Base-by-base conservation (phyloP, 371 early-diverging fungal genomes). In the Mucor velutinosus region DNA sequence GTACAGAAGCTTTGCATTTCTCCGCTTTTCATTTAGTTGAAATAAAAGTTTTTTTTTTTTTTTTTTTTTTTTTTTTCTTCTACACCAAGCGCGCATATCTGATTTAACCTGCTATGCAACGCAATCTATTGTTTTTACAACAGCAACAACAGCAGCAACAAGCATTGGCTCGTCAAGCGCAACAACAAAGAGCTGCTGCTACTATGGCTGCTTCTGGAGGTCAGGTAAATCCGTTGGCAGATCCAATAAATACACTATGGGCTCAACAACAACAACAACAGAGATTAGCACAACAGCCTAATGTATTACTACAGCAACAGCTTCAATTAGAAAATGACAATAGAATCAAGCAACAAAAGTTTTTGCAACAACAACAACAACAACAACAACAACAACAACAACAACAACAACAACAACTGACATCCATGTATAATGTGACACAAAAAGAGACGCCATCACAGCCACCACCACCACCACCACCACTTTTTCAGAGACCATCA, bases 121-220 rank as follows among this genome's bases (percentile, higher is more conserved):
- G 62, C n/a, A 62, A 62, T 30, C 30, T 62, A 21, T 17, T 62
- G 55, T 55, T 35, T 29, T 17, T 63, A n/a, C 35, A 51, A 15
- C 41, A 41, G 17, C 41, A 61, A 30, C 61, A 61, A 30, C 61
- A 61, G 12, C 61, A 49, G 15, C 51, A 49, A 15, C 37, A 53
- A 29, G 65, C 65, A 8, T 14, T 58, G 39, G 64, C 55, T 25
- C 64, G 64, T 25, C 64, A 63, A 55, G 56, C 51, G 11, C 64
- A 63, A 39, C 64, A 63, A 29, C 64, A 55, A 55, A 23, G 37
- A 30, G 32, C 33, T 19, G 62, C 62, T 12, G 49, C 57, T 0
- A 41, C 56, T 32, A 39, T 39, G 8, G 37, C 29, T 7, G 35
- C 49, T 21, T 33, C 25, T 30, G 19, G 17, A 4, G 53, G 33